A percentile compares a stretch with the other conserved stretches of the same genome.
These are phyloP conservation scores for Botryosphaeria dothidea DNA, from an alignment of 2,329 filamentous ascomycete genomes.

Conservation along the genomic window DNA sequence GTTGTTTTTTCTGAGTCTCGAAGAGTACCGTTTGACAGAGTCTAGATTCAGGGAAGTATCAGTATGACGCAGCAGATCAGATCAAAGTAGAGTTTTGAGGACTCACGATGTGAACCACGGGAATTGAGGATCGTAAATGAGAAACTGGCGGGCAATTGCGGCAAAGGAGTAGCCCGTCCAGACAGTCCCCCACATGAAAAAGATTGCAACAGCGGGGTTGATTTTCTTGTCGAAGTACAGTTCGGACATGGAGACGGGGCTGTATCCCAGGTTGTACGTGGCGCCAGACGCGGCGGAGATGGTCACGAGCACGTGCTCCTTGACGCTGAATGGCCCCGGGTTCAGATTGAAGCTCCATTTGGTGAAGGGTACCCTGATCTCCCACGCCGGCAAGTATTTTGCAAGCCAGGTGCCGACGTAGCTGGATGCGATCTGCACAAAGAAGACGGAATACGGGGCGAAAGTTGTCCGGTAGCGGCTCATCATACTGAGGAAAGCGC, in stretches of 20 bases:
- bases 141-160: constrained; percentile 57
- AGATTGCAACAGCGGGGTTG: constrained; percentile 55
- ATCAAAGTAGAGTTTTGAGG: background rate
- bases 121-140: constrained; percentile 60
- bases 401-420: constrained; percentile 58
- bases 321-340: constrained; percentile 58
- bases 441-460: constrained; percentile 62
- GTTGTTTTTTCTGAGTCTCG: constrained; percentile 57
- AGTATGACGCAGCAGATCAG: background rate
- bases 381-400: constrained; percentile 50
- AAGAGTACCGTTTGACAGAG: constrained; percentile 56
- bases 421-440: constrained; percentile 61
- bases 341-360: constrained; percentile 55
- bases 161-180: constrained; percentile 62
- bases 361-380: constrained; percentile 50
- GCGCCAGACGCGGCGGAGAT: constrained; percentile 42
- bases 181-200: constrained; percentile 63
- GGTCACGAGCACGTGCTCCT: constrained; percentile 59
- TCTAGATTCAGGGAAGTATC: background rate
- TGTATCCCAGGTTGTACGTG: constrained; percentile 40
- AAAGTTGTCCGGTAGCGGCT: constrained; percentile 59
- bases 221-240: constrained; percentile 58
- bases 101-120: constrained; percentile 40
- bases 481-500: constrained; percentile 60
- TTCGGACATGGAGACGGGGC: constrained; percentile 57